Conservation (phyloP, 2,329 filamentous ascomycete genomes). For the Pochonia chlamydosporia region DNA sequence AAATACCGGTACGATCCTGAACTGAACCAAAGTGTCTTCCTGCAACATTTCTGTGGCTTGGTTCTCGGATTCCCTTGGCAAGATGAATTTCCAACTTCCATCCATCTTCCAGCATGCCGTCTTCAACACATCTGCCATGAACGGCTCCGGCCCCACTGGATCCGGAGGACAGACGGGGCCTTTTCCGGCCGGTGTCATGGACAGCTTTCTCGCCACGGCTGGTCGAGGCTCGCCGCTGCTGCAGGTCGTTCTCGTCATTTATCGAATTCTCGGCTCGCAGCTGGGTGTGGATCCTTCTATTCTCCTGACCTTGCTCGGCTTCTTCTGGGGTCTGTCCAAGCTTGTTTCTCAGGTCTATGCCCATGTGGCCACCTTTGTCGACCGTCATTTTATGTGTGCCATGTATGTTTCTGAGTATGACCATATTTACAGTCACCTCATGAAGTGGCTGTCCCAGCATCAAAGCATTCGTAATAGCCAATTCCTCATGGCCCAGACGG, state of each 20-base stretch:
- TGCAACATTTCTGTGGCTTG: not conserved
- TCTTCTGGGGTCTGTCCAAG: conserved; percentile 41
- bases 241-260: conserved; percentile 36
- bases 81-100: conserved; percentile 19
- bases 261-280: conserved; percentile 36
- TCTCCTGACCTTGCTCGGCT: conserved; percentile 38
- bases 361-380: conserved; percentile 29
- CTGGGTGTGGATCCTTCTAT: conserved; percentile 44
- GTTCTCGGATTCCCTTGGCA: conserved; percentile 20
- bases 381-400: conserved; percentile 42
- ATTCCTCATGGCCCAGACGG: conserved; percentile 50
- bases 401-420: conserved; percentile 50
- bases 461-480: conserved; percentile 45
- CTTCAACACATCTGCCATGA: conserved; percentile 14
- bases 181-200: conserved; percentile 29
- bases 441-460: conserved; percentile 52
- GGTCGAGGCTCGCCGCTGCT: conserved; percentile 37
- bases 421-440: conserved; percentile 52
- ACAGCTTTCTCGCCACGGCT: conserved; percentile 39
- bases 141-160: conserved; percentile 9
- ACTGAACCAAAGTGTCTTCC: not conserved
- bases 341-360: conserved; percentile 28
- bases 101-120: conserved; percentile 17
- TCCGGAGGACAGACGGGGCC: not conserved
- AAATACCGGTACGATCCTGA: not conserved